A percentile compares a stretch with the other conserved stretches of the same genome.
phyloP scores from a whole-genome alignment of 2,329 filamentous ascomycete species.

The Zymoseptoria brevis region DNA sequence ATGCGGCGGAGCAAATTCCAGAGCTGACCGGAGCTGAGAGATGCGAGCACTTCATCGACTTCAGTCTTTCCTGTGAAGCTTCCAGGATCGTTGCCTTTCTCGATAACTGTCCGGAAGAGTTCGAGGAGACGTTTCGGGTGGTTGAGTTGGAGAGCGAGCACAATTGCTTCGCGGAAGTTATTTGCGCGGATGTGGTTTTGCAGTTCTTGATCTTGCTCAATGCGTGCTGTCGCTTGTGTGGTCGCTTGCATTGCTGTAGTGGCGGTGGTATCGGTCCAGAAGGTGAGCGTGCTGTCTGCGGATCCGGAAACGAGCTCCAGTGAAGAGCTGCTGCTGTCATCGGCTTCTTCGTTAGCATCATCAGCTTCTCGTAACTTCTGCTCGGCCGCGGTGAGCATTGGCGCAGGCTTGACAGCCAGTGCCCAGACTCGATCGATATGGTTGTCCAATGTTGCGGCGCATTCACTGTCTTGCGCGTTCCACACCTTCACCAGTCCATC shows the following conservation, averaged over 20 bases:
- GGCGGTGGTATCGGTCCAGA: constrained; percentile 88
- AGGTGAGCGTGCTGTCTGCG: constrained; percentile 85
- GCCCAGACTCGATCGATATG: constrained; percentile 96
- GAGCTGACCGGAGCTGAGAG: constrained; percentile 74
- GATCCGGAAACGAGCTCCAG: constrained; percentile 81
- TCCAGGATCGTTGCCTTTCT: constrained; percentile 53
- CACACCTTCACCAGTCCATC: constrained; percentile 96
- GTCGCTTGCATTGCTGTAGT: constrained; percentile 68
- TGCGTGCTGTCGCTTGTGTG: constrained; percentile 64
- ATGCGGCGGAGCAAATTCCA: constrained; percentile 73
- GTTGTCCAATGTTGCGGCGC: constrained; percentile 86
- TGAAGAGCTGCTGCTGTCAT: constrained; percentile 22
- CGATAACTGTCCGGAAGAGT: constrained; percentile 74
- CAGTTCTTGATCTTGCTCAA: constrained; percentile 90
- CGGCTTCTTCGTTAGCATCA: constrained; percentile 21
- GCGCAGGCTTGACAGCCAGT: constrained; percentile 59
- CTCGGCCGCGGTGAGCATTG: constrained; percentile 6
- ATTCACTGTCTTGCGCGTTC: constrained; percentile 79
- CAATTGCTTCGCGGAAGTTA: constrained; percentile 88
- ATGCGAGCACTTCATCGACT: constrained; percentile 78
- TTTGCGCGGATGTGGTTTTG: constrained; percentile 85
- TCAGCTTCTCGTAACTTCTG: constrained; percentile 13
- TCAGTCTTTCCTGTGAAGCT: constrained; percentile 56
- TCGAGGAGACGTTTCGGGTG: constrained; percentile 80
- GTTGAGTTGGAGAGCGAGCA: constrained; percentile 83